Percentiles rank a stretch among this genome's conserved stretches.
phyloP scores from a whole-genome alignment of 352 stramenopile genomes.

The Pythium insidiosum region DNA sequence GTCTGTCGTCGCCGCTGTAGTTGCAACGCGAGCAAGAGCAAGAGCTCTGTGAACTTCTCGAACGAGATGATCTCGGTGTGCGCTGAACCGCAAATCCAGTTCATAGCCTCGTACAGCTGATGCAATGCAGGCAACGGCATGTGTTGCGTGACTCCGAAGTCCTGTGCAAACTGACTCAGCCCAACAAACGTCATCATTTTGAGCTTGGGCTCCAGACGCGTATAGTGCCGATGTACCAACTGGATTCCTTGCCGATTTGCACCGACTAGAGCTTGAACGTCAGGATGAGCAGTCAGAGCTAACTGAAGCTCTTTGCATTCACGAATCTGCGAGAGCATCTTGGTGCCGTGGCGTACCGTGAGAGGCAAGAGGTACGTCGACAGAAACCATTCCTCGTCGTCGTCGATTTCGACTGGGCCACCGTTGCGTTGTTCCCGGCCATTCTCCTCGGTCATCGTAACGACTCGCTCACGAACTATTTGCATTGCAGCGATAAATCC shows the following conservation, averaged over 20 bases:
- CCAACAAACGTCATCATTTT: constrained; percentile 52
- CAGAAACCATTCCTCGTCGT: constrained; percentile 63
- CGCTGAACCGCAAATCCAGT: constrained; percentile 57
- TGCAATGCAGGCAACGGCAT: constrained; percentile 24
- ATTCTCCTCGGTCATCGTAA: constrained; percentile 32
- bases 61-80: constrained; percentile 62
- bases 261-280: constrained; percentile 17
- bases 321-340: constrained; percentile 36
- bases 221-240: constrained; percentile 50
- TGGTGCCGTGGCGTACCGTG: constrained; percentile 29
- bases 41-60: constrained; percentile 51
- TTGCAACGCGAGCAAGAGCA: constrained; percentile 24
- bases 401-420: constrained; percentile 28
- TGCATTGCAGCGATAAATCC: constrained; percentile 51
- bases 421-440: constrained; percentile 15
- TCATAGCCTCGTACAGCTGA: constrained; percentile 48
- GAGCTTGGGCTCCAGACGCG: constrained; percentile 24
- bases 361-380: constrained; percentile 44
- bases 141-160: constrained; percentile 32
- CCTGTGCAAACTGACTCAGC: constrained; percentile 29
- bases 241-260: constrained; percentile 33
- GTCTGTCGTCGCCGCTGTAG: too few relatives aligned
- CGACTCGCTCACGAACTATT: constrained; percentile 44
- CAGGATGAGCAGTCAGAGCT: constrained; percentile 11
- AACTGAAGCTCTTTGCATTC: constrained; percentile 51